Evolutionary conservation across 129 eudicot species (phyloP), one percentile per base, ranked within the genome.

Genomic region (Pittosporum tobira): DNA sequence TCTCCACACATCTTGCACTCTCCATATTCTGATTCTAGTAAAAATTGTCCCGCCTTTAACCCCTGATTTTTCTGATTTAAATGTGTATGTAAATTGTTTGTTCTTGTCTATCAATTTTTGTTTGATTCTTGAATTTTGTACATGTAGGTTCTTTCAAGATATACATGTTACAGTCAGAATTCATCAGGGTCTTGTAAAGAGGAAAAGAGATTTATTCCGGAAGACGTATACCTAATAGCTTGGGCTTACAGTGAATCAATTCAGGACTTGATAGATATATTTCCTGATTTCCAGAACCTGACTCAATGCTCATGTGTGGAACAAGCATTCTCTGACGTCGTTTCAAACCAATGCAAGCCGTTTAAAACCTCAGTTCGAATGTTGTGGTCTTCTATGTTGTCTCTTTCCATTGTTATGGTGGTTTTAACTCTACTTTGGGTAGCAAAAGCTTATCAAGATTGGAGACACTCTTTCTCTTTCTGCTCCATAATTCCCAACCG

Each of bases 81-180:
- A n/a, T n/a, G n/a, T n/a, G n/a, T n/a, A n/a, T n/a, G n/a, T n/a
- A n/a, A n/a, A n/a, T n/a, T n/a, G n/a, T n/a, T n/a, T n/a, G n/a
- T n/a, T n/a, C n/a, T n/a, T n/a, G n/a, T n/a, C n/a, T n/a, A n/a
- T n/a, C n/a, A n/a, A n/a, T n/a, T n/a, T n/a, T n/a, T n/a, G n/a
- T n/a, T n/a, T n/a, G n/a, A n/a, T n/a, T n/a, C n/a, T n/a, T n/a
- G 21, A 3, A 27, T 27, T 34, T 49, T 54, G 31, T n/a, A n/a
- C n/a, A n/a, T 65, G 76, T 76, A 85, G 95, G 68, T 85, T 24
- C 81, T 85, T 51, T 55, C 83, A 38, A 78, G 73, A 64, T 73
- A 75, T 64, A 85, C 82, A 11, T 85, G 95, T 62, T 64, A 73
- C 63, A 45, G 46, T 24, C 52, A 56, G 29, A 54, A 62, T 38